A percentile compares a stretch with the other conserved stretches of the same genome.
Evolutionary conservation across 2,329 filamentous ascomycete species (phyloP).

Genomic region (Chaetothyriales sp.): DNA sequence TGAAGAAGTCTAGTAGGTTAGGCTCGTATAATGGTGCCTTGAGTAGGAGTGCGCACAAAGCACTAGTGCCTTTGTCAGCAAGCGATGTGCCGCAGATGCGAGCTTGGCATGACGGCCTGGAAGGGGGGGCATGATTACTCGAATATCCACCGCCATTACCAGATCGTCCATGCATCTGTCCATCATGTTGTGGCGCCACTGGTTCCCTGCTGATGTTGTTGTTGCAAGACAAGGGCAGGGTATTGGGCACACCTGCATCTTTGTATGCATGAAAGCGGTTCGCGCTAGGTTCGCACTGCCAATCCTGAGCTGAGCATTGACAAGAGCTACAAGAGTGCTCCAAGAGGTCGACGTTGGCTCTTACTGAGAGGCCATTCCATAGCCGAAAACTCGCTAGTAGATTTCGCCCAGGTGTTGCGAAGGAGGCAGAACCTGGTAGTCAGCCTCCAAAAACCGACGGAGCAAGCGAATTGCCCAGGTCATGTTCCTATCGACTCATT

Average conservation of each 20-base stretch:
- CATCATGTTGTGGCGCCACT: neutral
- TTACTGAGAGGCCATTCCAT: neutral
- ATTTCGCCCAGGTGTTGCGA: too few species aligned
- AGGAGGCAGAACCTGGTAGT: neutral
- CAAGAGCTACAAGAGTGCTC: too few species aligned
- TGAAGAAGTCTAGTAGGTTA: neutral
- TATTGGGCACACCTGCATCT: neutral
- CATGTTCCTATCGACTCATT: slow-evolving; percentile 12
- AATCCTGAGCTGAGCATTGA: too few species aligned
- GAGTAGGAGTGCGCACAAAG: neutral
- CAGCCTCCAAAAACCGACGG: slow-evolving; percentile 7
- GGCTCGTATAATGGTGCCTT: neutral
- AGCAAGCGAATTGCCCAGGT: slow-evolving; percentile 13
- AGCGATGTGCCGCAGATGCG: neutral
- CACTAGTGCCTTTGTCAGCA: neutral
- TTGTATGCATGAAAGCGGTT: too few species aligned
- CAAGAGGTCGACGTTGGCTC: too few species aligned
- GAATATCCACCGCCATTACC: neutral
- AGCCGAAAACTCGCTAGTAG: neutral
- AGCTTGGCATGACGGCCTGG: neutral
- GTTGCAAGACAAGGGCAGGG: neutral
- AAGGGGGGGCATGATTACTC: neutral
- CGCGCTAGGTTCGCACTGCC: too few species aligned
- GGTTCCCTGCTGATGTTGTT: too few species aligned
- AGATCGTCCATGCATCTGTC: neutral